Conservation (phyloP, 2,329 filamentous ascomycete species). For the Cercospora beticola region DNA sequence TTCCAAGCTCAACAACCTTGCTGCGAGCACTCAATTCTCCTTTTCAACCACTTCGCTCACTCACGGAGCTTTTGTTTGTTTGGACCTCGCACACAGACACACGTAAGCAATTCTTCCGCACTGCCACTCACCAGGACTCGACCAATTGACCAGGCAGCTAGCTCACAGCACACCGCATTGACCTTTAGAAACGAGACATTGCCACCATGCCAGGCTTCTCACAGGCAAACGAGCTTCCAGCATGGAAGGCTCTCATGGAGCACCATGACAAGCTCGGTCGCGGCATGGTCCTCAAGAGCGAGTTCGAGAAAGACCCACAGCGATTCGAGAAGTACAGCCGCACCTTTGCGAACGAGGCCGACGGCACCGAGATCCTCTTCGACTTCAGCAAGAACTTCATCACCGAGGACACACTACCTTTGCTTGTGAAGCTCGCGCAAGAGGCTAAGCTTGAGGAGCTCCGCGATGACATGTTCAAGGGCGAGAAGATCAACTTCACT, state of each 20-base stretch:
- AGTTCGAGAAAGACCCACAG: conserved; percentile 82
- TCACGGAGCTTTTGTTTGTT: not conserved
- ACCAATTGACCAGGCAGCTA: not conserved
- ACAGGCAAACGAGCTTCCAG: conserved; percentile 79
- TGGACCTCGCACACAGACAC: not conserved
- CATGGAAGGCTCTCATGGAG: conserved; percentile 83
- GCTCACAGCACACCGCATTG: conserved; percentile 8
- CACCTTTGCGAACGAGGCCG: conserved; percentile 75
- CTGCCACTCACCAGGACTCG: not conserved
- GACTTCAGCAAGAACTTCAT: conserved; percentile 99
- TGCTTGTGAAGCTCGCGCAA: conserved; percentile 85
- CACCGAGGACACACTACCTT: conserved; percentile 83
- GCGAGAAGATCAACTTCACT: conserved; percentile 99
- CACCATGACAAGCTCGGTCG: conserved; percentile 86
- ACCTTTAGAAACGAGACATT: not conserved
- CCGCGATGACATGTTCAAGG: conserved; percentile 94
- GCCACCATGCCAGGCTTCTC: conserved; percentile 62
- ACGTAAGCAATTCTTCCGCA: conserved; percentile 4
- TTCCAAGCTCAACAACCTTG: conserved; percentile 7
- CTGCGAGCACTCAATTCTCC: not conserved
- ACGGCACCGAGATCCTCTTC: conserved; percentile 85
- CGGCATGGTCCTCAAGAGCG: conserved; percentile 88
- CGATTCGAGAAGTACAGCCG: conserved; percentile 90
- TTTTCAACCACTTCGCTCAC: conserved; percentile 1
- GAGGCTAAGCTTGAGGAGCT: conserved; percentile 90